Conservation (phyloP, 1,284 basidiomycete species). For the Sparassis latifolia region DNA sequence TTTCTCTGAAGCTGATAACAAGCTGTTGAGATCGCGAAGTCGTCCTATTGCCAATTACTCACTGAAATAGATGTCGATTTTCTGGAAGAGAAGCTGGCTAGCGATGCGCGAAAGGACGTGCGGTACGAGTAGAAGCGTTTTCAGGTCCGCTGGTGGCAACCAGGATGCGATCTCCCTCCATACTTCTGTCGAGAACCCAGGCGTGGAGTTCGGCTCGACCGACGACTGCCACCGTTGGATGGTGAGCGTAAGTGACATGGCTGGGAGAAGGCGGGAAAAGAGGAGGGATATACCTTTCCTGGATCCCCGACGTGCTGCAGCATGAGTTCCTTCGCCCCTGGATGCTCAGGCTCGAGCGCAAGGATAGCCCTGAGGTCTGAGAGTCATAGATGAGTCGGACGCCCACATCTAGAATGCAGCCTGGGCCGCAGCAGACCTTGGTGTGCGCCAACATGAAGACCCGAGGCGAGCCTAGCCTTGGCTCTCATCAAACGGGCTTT, state of each 20-base stretch:
- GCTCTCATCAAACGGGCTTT: constrained; percentile 60
- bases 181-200: constrained; percentile 57
- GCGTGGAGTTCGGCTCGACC: constrained; percentile 18
- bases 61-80: constrained; percentile 55
- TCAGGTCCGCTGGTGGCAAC: constrained; percentile 59
- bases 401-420: constrained; percentile 15
- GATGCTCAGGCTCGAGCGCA: constrained; percentile 57
- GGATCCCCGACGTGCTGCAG: constrained; percentile 29
- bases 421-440: constrained; percentile 42
- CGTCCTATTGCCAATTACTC: constrained; percentile 10
- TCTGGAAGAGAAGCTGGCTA: constrained; percentile 57
- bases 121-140: constrained; percentile 55
- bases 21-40: constrained; percentile 4
- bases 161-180: constrained; percentile 64
- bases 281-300: constrained; percentile 21
- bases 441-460: constrained; percentile 53
- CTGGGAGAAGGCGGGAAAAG: not conserved
- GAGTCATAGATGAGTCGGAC: constrained; percentile 14
- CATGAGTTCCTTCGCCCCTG: constrained; percentile 56
- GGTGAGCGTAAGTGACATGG: constrained; percentile 2
- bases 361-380: constrained; percentile 62
- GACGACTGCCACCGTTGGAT: constrained; percentile 8
- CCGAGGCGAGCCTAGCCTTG: constrained; percentile 51
- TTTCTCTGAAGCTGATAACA: constrained; percentile 30
- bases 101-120: constrained; percentile 63